Base-by-base conservation (phyloP, 148 eudicot species). In the Rhododendron ovatum region DNA sequence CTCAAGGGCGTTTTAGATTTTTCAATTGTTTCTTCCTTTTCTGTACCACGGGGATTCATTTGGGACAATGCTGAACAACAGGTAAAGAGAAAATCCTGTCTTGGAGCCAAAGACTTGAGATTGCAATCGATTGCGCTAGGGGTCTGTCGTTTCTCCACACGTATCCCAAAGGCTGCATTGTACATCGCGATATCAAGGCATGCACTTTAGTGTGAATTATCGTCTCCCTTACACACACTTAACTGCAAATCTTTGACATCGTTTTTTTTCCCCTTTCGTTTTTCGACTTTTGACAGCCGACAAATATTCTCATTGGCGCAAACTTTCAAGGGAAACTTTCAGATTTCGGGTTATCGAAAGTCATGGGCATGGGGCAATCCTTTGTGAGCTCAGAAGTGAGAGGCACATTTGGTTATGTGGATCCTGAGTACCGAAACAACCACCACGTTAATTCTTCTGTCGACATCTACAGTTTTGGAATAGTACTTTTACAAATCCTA, bases 371-470 rank as follows among this genome's bases (percentile, higher is more conserved):
- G 86, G 92, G 86, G 15, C 85, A 88, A 47, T 92, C 94, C 3
- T 89, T 65, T 61, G 94, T 91, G 59, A 92, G 92, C 90, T 92
- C 94, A 37, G 94, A 92, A 88, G 94, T 92, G 45, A 86, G 94
- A 84, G 94, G 94, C 79, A 92, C 94, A 43, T 91, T 89, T 77
- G 94, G 94, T 47, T 92, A 92, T 59, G 92, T 92, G 20, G 94
- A 92, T 84, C 94, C 94, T 15, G 94, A 92, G 89, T 92, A 92
- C 82, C 88, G 87, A 84, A 78, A 86, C 86, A 88, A 90, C 78
- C 89, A 77, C 63, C 92, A 80, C 22, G 94, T 92, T 24, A 90
- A 90, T 86, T 69, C 94, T 15, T 89, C 89, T 13, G 91, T 88
- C 12, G 92, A 92, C 20, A 91, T 92, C 12, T 92, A 92, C 47